A percentile compares a stretch with the other conserved stretches of the same genome.
These are phyloP conservation scores for Thalassiosira sp. DNA, from an alignment of 352 stramenopile genomes.

Conservation along the genomic window DNA sequence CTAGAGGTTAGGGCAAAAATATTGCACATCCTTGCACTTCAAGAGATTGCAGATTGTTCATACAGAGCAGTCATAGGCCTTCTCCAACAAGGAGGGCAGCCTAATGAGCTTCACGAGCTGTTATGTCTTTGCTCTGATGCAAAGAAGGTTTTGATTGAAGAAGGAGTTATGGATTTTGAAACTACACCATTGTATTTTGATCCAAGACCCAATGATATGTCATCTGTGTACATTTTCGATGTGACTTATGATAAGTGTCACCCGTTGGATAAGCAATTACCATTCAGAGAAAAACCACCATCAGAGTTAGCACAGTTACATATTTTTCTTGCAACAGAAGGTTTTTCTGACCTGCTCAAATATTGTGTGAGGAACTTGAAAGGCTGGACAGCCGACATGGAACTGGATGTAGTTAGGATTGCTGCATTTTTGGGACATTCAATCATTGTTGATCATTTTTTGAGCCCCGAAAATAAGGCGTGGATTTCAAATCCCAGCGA, in stretches of 20 bases:
- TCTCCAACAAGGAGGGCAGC: too few species aligned
- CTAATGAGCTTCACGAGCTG: too few species aligned
- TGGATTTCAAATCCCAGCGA: constrained; percentile 10
- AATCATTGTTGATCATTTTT: constrained; percentile 11
- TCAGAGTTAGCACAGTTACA: background rate
- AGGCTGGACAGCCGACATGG: constrained; percentile 25
- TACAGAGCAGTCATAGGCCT: too few species aligned
- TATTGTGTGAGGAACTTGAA: constrained; percentile 17
- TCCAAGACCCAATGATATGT: too few species aligned
- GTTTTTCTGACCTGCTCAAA: constrained; percentile 8
- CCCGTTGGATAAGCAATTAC: background rate
- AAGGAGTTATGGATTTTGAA: too few species aligned
- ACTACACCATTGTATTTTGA: too few species aligned
- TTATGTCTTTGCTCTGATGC: too few species aligned
- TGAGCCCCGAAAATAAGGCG: background rate
- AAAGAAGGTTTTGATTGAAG: too few species aligned
- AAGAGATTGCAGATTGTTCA: too few species aligned
- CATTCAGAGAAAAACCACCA: background rate
- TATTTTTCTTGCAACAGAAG: constrained; percentile 20
- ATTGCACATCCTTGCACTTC: too few species aligned
- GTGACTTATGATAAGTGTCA: background rate
- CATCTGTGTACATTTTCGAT: too few species aligned
- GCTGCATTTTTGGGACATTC: constrained; percentile 17
- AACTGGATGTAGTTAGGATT: constrained; percentile 14
- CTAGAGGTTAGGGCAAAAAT: too few species aligned